Evolutionary conservation across 768 basidiomycete species (phyloP).

Genomic region (Boletus reticulatus): DNA sequence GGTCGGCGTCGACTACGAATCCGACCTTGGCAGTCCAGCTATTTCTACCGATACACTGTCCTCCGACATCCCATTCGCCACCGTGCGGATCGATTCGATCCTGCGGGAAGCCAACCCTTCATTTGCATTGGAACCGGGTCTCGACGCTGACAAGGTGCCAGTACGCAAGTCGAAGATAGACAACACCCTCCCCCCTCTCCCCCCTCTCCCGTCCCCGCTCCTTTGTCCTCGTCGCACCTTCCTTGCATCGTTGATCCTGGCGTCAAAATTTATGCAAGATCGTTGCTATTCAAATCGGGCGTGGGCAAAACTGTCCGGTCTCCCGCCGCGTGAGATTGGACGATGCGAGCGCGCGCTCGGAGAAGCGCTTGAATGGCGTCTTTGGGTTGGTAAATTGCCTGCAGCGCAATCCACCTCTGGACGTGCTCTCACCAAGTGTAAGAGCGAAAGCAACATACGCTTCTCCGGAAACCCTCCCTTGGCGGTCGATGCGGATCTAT

Average conservation of each 20-base stretch:
- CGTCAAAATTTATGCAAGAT: constrained; percentile 92
- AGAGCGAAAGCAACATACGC: constrained; percentile 46
- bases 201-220: constrained; percentile 70
- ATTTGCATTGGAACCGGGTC: constrained; percentile 16
- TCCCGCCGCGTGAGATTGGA: constrained; percentile 82
- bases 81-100: constrained; percentile 41
- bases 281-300: constrained; percentile 91
- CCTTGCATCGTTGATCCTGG: constrained; percentile 83
- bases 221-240: constrained; percentile 89
- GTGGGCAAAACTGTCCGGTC: constrained; percentile 92
- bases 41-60: constrained; percentile 2
- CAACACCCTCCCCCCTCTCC: constrained; percentile 19
- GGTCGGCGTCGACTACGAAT: constrained; percentile 42
- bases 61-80: constrained; percentile 37
- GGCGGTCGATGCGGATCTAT: constrained; percentile 3
- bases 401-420: constrained; percentile 30
- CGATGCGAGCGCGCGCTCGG: constrained; percentile 88
- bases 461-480: not conserved
- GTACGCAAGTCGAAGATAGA: constrained; percentile 12
- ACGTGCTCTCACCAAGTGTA: constrained; percentile 47
- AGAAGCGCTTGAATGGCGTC: constrained; percentile 83
- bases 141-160: constrained; percentile 8
- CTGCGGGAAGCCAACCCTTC: constrained; percentile 13
- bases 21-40: constrained; percentile 27
- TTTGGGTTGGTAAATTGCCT: constrained; percentile 82